Evolutionary conservation across 768 basidiomycete species (phyloP), one percentile per base, ranked within the genome.

Genomic region (Asterophora parasitica): DNA sequence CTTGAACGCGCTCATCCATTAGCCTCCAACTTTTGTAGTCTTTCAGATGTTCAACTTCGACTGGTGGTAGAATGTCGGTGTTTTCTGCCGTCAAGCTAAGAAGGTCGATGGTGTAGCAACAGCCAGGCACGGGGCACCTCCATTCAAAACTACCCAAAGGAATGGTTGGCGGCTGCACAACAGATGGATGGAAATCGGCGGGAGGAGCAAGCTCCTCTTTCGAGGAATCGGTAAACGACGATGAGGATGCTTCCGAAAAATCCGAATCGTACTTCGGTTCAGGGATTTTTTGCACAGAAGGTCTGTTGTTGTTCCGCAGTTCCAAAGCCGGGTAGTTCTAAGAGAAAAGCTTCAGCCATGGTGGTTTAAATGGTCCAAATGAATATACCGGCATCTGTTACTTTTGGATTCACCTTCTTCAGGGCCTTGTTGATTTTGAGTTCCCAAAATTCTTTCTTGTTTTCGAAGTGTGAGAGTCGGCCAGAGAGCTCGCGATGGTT

Each of bases 201-300:
- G 45, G 23, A 20, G 39, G 33, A 50, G 46, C 54, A 62, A 46
- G 38, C 15, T 49, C 42, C 17, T 64, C 66, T 1, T 61, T 43
- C 32, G 72, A 64, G 8, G 72, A 67, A 35, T 73, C 72, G 1
- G 73, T 62, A n/a, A 63, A 69, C 5, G 72, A 65, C 10, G 63
- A 65, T 16, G 75, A 73, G 4, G 79, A 79, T 6, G 61, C 57
- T n/a, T 75, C 73, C 9, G 76, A 77, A 58, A 83, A 83, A 55
- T 84, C 82, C 0, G 77, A 70, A 57, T 77, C 79, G 52, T 82
- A 82, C 23, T 23, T 3, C 13, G 32, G 42, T 32, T 36, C 23
- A 11, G 16, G 20, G 32, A 11, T 43, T 13, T 17, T 20, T 19
- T 26, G 23, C 34, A 23, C 23, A 26, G 42, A 16, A 30, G 33